Conservation (phyloP, 176 grass and related monocot genomes). For the Puccinellia tenuiflora region DNA sequence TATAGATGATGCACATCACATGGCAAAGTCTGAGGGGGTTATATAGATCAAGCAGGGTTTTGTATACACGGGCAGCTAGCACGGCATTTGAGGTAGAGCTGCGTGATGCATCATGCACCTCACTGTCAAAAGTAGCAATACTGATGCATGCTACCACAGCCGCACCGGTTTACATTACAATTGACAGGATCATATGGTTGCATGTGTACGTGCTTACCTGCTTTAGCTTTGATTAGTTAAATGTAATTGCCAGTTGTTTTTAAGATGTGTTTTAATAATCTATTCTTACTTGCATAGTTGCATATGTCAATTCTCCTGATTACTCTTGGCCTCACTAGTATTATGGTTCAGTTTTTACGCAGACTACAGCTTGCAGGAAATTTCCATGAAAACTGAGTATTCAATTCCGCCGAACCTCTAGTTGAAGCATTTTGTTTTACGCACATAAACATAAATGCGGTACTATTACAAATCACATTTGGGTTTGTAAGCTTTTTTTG, state of each 20-base stretch:
- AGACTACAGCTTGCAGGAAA: neutral
- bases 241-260: neutral
- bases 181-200: neutral
- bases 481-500: too few relatives aligned
- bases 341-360: neutral
- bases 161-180: neutral
- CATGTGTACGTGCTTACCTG: neutral
- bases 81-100: neutral
- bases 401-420: neutral
- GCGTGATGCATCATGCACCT: neutral
- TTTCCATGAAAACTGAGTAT: neutral
- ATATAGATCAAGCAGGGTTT: neutral
- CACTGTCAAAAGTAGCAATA: neutral
- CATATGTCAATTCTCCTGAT: neutral
- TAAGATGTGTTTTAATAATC: neutral
- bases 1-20: neutral
- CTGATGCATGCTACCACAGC: slow-evolving; percentile 1
- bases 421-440: too few relatives aligned
- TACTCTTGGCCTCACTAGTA: neutral
- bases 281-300: neutral
- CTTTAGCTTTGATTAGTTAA: neutral
- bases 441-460: too few relatives aligned
- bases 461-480: too few relatives aligned
- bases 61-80: neutral
- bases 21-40: neutral